Evolutionary conservation across 257 asterid species (phyloP).

Genomic region (Jasminum sambac): DNA sequence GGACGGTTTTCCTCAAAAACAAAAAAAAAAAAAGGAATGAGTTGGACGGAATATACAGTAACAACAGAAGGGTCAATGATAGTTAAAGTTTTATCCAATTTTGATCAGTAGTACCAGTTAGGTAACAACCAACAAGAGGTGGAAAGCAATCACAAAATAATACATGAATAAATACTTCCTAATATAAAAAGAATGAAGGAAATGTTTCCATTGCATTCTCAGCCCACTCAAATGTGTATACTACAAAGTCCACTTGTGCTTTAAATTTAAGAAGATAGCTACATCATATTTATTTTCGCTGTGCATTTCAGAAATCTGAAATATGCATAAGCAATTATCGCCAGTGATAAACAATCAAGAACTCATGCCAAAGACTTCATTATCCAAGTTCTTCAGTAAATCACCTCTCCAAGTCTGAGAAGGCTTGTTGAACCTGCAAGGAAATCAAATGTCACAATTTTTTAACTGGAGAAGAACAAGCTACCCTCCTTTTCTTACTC

Average conservation of each 20-base stretch:
- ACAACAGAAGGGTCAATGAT: constrained; percentile 16
- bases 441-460: constrained; percentile 15
- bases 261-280: neutral
- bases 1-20: no score
- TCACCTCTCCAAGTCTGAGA: constrained; percentile 80
- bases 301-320: constrained; percentile 1
- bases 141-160: constrained; percentile 11
- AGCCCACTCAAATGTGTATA: neutral
- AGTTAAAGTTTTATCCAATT: neutral
- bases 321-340: neutral
- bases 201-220: neutral
- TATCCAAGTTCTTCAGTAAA: constrained; percentile 20
- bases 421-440: constrained; percentile 75
- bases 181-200: neutral
- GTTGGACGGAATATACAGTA: constrained; percentile 4
- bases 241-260: neutral
- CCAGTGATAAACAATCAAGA: constrained; percentile 7
- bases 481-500: constrained; percentile 9
- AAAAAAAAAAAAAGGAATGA: neutral
- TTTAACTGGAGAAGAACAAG: neutral
- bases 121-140: constrained; percentile 2
- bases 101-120: neutral
- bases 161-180: neutral
- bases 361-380: constrained; percentile 16
- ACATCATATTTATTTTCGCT: neutral